Conservation (phyloP, 306 rosid genomes). For the Castanea mollissima region DNA sequence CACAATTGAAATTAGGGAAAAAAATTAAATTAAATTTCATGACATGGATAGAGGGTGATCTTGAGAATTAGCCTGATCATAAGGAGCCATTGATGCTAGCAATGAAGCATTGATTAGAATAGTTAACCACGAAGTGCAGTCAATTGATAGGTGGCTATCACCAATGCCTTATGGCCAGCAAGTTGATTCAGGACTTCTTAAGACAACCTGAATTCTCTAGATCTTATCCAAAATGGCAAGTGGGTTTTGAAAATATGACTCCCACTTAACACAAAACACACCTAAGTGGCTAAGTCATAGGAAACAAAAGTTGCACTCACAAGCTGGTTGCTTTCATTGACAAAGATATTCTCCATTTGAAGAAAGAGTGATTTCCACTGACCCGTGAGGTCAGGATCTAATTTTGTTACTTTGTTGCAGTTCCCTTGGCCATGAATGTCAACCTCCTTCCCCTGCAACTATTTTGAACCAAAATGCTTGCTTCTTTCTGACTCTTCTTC, state of each 20-base stretch:
- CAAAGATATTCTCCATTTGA: slow-evolving; percentile 62
- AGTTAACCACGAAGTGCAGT: neutral
- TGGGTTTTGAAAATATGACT: neutral
- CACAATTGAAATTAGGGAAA: neutral
- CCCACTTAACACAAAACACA: neutral
- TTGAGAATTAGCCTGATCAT: neutral
- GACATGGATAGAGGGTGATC: neutral
- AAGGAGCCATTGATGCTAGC: neutral
- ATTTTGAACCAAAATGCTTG: slow-evolving; percentile 53
- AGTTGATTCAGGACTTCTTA: neutral
- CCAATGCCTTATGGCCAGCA: neutral
- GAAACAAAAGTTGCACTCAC: slow-evolving; percentile 49
- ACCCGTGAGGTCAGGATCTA: slow-evolving; percentile 60
- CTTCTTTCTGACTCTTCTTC: slow-evolving; percentile 85
- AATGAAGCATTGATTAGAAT: neutral
- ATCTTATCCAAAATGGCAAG: neutral
- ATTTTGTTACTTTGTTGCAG: slow-evolving; percentile 33
- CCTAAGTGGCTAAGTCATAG: neutral
- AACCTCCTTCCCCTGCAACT: slow-evolving; percentile 45
- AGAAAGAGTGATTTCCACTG: slow-evolving; percentile 87
- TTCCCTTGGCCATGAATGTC: slow-evolving; percentile 30
- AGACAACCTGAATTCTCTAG: neutral
- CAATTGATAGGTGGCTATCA: neutral
- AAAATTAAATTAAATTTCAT: neutral
- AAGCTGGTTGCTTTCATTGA: slow-evolving; percentile 60